These are phyloP conservation scores for Hypoxylon fragiforme DNA, from an alignment of 495 filamentous ascomycete species.

Conservation along the genomic window DNA sequence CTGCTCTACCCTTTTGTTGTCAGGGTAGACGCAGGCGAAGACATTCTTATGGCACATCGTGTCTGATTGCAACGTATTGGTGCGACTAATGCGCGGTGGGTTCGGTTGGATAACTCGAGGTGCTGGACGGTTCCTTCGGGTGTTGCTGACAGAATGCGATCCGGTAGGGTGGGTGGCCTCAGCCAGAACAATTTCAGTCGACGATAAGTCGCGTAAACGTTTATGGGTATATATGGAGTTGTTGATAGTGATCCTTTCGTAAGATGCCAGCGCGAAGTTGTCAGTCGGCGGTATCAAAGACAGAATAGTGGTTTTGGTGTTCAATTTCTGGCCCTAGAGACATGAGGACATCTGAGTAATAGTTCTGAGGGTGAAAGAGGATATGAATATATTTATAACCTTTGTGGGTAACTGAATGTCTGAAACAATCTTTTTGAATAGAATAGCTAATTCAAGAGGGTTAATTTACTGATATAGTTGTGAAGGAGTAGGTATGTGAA, in stretches of 20 bases:
- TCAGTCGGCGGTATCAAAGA: slow-evolving; percentile 51
- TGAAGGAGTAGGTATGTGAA: slow-evolving; percentile 10
- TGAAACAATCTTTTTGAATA: slow-evolving; percentile 16
- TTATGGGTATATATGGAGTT: slow-evolving; percentile 35
- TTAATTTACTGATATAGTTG: not conserved
- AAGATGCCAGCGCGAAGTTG: slow-evolving; percentile 28
- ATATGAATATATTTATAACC: no score
- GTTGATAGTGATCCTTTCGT: slow-evolving; percentile 37
- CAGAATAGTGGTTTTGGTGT: slow-evolving; percentile 39
- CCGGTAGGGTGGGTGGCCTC: slow-evolving; percentile 11
- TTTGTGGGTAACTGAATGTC: no score
- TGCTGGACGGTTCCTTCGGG: slow-evolving; percentile 19
- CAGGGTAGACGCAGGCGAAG: slow-evolving; percentile 34
- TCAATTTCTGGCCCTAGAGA: slow-evolving; percentile 44
- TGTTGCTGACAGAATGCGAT: slow-evolving; percentile 16
- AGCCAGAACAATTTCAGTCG: slow-evolving; percentile 18
- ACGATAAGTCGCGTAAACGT: slow-evolving; percentile 22
- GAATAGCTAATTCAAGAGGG: not conserved
- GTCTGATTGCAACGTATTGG: slow-evolving; percentile 32
- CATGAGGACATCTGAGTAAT: slow-evolving; percentile 44
- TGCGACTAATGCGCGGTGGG: slow-evolving; percentile 30
- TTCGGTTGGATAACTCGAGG: slow-evolving; percentile 30
- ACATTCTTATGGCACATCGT: slow-evolving; percentile 51
- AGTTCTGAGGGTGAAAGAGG: slow-evolving; percentile 4
- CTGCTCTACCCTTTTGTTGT: slow-evolving; percentile 29